Percentiles rank a stretch among this genome's conserved stretches.
phyloP scores from a whole-genome alignment of 768 basidiomycete species.

The Boletus pseudopeckii region DNA sequence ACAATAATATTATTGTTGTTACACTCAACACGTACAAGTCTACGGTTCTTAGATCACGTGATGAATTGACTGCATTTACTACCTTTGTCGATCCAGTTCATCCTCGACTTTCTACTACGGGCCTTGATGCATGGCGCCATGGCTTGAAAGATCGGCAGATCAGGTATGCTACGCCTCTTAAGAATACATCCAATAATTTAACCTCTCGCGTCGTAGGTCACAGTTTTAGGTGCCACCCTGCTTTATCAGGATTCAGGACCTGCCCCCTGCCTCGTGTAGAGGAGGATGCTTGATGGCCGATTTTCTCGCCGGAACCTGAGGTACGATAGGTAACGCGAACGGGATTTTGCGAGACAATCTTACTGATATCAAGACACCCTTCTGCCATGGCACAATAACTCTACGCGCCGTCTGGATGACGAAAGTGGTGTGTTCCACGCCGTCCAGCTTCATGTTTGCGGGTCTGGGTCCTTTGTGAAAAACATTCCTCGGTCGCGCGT shows the following conservation, averaged over 20 bases:
- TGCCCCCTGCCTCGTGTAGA: slow-evolving; percentile 18
- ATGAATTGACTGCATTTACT: not conserved
- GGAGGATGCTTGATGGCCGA: slow-evolving; percentile 6
- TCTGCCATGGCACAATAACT: slow-evolving; percentile 16
- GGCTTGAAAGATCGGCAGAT: slow-evolving; percentile 3
- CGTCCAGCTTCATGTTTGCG: slow-evolving; percentile 1
- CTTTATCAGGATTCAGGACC: slow-evolving; percentile 14
- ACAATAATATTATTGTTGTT: too few relatives aligned
- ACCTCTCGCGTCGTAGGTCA: slow-evolving; percentile 5
- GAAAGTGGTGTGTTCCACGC: slow-evolving; percentile 16
- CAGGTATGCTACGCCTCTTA: not conserved
- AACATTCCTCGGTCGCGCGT: slow-evolving; percentile 10
- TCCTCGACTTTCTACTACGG: not conserved
- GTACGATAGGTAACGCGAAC: slow-evolving; percentile 6
- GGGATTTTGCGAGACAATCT: not conserved
- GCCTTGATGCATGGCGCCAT: not conserved
- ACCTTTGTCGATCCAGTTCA: not conserved
- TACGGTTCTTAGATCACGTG: slow-evolving; percentile 11
- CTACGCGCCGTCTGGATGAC: slow-evolving; percentile 25
- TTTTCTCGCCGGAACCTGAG: slow-evolving; percentile 27
- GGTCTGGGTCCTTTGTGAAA: slow-evolving; percentile 7
- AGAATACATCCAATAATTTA: slow-evolving; percentile 5
- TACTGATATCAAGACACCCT: slow-evolving; percentile 23
- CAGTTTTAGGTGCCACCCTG: not conserved
- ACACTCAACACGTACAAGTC: too few relatives aligned